Evolutionary conservation across 805 yeast species (phyloP).

Genomic region (Kluyveromyces starmeri): DNA sequence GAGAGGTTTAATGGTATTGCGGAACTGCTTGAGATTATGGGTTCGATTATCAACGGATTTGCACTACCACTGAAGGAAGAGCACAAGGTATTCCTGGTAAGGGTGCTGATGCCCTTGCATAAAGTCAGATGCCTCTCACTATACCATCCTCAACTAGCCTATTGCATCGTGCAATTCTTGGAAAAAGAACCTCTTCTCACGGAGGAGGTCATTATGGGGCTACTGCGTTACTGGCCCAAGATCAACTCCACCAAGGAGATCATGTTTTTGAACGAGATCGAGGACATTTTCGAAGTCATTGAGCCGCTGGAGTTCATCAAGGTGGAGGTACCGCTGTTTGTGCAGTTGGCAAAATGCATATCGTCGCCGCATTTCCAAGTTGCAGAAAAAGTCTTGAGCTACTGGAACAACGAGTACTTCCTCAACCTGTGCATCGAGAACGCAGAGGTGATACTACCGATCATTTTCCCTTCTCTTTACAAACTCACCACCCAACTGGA

Average conservation of each 20-base stretch:
- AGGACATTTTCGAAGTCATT: slow-evolving; percentile 92
- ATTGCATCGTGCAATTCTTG: slow-evolving; percentile 91
- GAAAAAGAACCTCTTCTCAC: slow-evolving; percentile 90
- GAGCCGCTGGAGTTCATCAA: slow-evolving; percentile 88
- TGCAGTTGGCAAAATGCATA: slow-evolving; percentile 88
- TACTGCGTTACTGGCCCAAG: slow-evolving; percentile 94
- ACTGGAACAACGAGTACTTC: slow-evolving; percentile 93
- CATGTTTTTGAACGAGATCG: slow-evolving; percentile 91
- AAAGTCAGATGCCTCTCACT: slow-evolving; percentile 80
- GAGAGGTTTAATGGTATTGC: slow-evolving; percentile 94
- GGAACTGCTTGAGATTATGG: slow-evolving; percentile 87
- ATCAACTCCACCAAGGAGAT: slow-evolving; percentile 91
- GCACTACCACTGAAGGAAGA: slow-evolving; percentile 96
- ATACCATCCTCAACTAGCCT: slow-evolving; percentile 94
- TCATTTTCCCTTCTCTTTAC: slow-evolving; percentile 80
- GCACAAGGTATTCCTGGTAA: slow-evolving; percentile 80
- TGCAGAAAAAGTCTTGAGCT: slow-evolving; percentile 86
- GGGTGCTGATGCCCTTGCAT: slow-evolving; percentile 86
- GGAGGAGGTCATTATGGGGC: slow-evolving; percentile 93
- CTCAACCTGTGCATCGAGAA: slow-evolving; percentile 83
- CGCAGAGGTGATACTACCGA: slow-evolving; percentile 87
- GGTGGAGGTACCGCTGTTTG: slow-evolving; percentile 87
- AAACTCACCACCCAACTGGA: slow-evolving; percentile 54
- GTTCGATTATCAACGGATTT: slow-evolving; percentile 94
- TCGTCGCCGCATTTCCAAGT: slow-evolving; percentile 96